phyloP scores from a whole-genome alignment of 257 asterid genomes.

The Thymus quinquecostatus region DNA sequence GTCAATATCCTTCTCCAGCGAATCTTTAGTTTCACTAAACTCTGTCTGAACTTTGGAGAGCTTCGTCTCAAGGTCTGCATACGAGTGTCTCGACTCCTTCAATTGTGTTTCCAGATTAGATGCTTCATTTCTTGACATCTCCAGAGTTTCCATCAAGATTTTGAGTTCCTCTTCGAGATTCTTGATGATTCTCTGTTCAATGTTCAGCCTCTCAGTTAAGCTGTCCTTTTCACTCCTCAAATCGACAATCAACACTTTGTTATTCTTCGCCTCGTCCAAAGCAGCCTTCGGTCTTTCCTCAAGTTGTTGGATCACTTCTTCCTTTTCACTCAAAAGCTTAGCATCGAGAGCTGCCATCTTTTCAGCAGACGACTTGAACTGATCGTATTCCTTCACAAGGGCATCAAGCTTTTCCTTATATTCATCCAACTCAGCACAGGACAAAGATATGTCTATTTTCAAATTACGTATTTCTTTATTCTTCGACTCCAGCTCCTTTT shows the following conservation, averaged over 20 bases:
- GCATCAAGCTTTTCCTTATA: conserved; percentile 42
- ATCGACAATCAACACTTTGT: conserved; percentile 47
- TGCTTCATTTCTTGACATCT: conserved; percentile 59
- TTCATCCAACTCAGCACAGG: conserved; percentile 53
- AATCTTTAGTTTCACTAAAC: conserved; percentile 52
- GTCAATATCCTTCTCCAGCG: conserved; percentile 47
- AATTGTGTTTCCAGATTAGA: conserved; percentile 52
- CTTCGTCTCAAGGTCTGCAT: conserved; percentile 63
- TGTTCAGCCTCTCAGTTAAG: conserved; percentile 46
- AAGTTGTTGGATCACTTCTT: conserved; percentile 44
- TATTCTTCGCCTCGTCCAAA: conserved; percentile 42
- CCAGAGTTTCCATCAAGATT: conserved; percentile 41
- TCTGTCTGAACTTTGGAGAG: conserved; percentile 47
- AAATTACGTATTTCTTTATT: conserved; percentile 39
- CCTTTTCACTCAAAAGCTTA: conserved; percentile 55
- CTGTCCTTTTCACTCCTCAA: conserved; percentile 55
- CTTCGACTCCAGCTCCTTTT: conserved; percentile 59
- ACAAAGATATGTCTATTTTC: conserved; percentile 50
- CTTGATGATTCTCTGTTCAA: conserved; percentile 52
- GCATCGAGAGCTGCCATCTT: conserved; percentile 67
- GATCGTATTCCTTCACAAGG: conserved; percentile 48
- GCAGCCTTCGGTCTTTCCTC: conserved; percentile 62
- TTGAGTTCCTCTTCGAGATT: conserved; percentile 57
- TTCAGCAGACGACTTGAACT: conserved; percentile 54
- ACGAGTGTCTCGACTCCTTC: conserved; percentile 49